Conservation (phyloP, 345 rosid species). For the Ceriops tagal region DNA sequence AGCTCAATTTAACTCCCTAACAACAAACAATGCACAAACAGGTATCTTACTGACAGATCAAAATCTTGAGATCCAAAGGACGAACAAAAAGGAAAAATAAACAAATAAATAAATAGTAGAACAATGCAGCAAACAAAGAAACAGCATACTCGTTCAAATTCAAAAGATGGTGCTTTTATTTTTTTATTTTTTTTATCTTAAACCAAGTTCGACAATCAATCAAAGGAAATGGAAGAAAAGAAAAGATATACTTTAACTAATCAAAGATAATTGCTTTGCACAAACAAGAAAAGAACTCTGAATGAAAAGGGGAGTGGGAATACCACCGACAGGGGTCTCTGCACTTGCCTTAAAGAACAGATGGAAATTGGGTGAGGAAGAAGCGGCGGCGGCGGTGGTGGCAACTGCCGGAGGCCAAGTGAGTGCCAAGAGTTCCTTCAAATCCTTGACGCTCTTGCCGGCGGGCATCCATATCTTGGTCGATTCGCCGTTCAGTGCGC, state of each 20-base stretch:
- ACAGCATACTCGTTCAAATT: too few relatives aligned
- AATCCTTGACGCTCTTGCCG: constrained; percentile 41
- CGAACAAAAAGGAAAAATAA: neutral
- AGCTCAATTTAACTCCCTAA: constrained; percentile 63
- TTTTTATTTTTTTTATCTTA: too few relatives aligned
- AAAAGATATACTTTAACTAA: neutral
- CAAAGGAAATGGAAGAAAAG: too few relatives aligned
- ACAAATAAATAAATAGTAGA: neutral
- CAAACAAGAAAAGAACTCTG: neutral
- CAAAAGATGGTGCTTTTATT: too few relatives aligned
- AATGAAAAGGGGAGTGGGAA: neutral
- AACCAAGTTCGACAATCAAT: too few relatives aligned
- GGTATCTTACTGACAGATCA: neutral
- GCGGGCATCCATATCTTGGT: constrained; percentile 33
- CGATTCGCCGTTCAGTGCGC: constrained; percentile 60
- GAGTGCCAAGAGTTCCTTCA: constrained; percentile 52
- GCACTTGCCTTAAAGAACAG: constrained; percentile 62
- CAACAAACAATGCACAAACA: constrained; percentile 2
- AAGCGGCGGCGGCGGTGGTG: neutral
- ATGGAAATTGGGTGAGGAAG: constrained; percentile 63
- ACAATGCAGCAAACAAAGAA: too few relatives aligned
- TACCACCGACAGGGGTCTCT: neutral
- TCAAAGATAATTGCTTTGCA: neutral
- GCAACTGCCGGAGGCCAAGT: constrained; percentile 51
- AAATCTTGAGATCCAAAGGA: neutral